phyloP scores from a whole-genome alignment of 352 stramenopile species.

The Globisporangium yorkense region DNA sequence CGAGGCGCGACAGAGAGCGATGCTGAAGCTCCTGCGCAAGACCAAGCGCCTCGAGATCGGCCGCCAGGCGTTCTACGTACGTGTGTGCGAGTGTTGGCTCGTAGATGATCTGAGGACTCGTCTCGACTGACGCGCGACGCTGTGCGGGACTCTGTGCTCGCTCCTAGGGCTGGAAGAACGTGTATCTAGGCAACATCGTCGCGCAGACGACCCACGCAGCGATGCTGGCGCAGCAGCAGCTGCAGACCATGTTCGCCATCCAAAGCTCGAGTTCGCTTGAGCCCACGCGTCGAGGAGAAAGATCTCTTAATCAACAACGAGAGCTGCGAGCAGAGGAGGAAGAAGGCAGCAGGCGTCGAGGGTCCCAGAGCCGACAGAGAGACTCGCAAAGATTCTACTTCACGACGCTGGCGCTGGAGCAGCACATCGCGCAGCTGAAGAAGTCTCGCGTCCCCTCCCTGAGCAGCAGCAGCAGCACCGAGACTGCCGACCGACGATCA shows the following conservation, averaged over 20 bases:
- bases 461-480: not conserved
- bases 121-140: not conserved
- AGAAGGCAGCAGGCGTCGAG: not conserved
- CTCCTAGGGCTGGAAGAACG: slow-evolving; percentile 43
- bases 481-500: not conserved
- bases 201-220: slow-evolving; percentile 57
- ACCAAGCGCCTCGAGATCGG: slow-evolving; percentile 9
- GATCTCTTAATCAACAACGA: not conserved
- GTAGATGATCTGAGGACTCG: not conserved
- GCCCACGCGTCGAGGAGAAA: not conserved
- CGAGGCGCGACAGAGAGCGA: slow-evolving; percentile 13
- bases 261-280: not conserved
- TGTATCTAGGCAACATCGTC: slow-evolving; percentile 37
- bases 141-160: not conserved
- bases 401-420: slow-evolving; percentile 5
- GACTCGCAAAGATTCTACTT: slow-evolving; percentile 7
- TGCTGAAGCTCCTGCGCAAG: slow-evolving; percentile 8
- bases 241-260: not conserved
- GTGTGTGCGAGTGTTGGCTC: not conserved
- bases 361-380: not conserved
- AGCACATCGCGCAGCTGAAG: slow-evolving; percentile 4
- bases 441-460: not conserved
- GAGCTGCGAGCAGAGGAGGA: not conserved
- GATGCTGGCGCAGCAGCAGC: slow-evolving; percentile 36
- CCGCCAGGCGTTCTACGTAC: slow-evolving; percentile 21